These are phyloP conservation scores for Erysimum cheiranthoides DNA, from an alignment of 345 rosid genomes.

Conservation along the genomic window DNA sequence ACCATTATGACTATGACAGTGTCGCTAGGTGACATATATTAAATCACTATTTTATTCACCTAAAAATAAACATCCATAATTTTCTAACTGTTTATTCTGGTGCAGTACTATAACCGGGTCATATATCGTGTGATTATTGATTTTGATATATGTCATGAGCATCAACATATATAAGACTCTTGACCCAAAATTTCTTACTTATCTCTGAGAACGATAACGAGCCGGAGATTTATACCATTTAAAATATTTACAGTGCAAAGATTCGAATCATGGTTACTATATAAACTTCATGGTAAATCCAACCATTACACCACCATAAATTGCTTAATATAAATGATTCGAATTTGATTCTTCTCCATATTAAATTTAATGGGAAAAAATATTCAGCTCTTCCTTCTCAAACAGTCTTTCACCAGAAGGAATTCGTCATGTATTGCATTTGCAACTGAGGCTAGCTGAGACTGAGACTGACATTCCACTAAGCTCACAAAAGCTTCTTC, in stretches of 20 bases:
- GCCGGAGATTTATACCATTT: not conserved
- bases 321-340: constrained; percentile 9
- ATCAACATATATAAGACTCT: constrained; percentile 4
- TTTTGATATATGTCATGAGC: constrained; percentile 1
- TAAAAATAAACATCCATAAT: not conserved
- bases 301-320: not conserved
- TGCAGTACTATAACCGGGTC: constrained; percentile 23
- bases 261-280: not conserved
- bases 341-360: constrained; percentile 34
- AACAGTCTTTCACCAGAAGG: constrained; percentile 42
- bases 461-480: constrained; percentile 34
- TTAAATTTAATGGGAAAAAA: not conserved
- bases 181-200: not conserved
- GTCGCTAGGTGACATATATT: constrained; percentile 22
- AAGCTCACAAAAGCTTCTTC: constrained; percentile 39
- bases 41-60: constrained; percentile 9
- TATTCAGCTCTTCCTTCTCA: constrained; percentile 27
- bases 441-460: constrained; percentile 37
- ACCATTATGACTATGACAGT: constrained; percentile 28
- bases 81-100: constrained; percentile 13
- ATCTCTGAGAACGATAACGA: not conserved
- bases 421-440: constrained; percentile 32
- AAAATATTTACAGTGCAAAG: not conserved
- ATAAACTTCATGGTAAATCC: not conserved
- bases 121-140: constrained; percentile 1